These are phyloP conservation scores for Monosporozyma yasuniensis DNA, from an alignment of 805 yeast species.

Conservation along the genomic window DNA sequence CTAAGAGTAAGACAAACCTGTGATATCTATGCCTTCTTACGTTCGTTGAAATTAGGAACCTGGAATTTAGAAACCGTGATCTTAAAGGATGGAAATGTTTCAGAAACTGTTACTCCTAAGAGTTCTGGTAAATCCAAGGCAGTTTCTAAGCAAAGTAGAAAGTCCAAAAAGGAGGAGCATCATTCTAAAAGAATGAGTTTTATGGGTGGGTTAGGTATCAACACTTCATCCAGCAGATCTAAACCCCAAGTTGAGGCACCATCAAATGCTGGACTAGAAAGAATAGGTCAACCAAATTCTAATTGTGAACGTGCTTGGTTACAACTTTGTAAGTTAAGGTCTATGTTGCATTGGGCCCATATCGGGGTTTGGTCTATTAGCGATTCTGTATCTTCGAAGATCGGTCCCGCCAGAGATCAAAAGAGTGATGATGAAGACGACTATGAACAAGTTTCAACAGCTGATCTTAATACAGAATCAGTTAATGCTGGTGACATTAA, in stretches of 20 bases:
- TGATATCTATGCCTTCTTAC: conserved; percentile 69
- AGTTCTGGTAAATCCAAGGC: neutral
- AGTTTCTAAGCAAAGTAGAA: neutral
- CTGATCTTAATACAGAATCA: neutral
- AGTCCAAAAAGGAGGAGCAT: neutral
- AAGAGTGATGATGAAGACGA: conserved; percentile 4
- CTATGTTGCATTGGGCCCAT: conserved; percentile 75
- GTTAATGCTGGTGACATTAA: neutral
- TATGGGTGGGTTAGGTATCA: conserved; percentile 18
- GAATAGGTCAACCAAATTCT: conserved; percentile 24
- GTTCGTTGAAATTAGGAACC: conserved; percentile 50
- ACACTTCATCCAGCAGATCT: conserved; percentile 1
- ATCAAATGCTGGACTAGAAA: conserved; percentile 9
- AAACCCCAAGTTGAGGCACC: conserved; percentile 12
- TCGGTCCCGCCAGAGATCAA: conserved; percentile 19
- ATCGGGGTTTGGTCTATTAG: conserved; percentile 67
- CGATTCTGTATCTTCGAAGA: conserved; percentile 17
- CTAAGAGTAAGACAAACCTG: conserved; percentile 71
- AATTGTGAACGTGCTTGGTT: conserved; percentile 50
- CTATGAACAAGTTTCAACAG: neutral
- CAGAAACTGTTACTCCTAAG: conserved; percentile 10
- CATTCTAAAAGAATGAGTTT: conserved; percentile 19
- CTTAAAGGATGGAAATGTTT: conserved; percentile 7
- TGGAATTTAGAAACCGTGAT: conserved; percentile 47
- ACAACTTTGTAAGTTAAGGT: conserved; percentile 53